Base-by-base conservation (phyloP, 2,329 filamentous ascomycete species). In the Xylariaceae sp. region DNA sequence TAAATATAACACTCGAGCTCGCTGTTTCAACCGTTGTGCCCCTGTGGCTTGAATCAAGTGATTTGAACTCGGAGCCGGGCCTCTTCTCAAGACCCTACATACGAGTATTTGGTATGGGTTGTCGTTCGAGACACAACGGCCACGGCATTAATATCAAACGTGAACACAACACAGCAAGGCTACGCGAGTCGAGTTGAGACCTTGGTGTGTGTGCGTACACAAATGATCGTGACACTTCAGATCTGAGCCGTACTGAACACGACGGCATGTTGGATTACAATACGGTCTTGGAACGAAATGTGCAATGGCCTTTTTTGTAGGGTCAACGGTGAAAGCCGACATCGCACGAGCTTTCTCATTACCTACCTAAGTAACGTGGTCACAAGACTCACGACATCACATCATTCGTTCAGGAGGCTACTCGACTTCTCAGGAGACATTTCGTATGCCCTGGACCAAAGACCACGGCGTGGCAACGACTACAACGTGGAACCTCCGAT, bases 1-100 rank as follows among this genome's bases (percentile, higher is more conserved):
- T 35, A 15, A 15, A 23, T 53, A 15, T 53, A 30, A 30, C 23
- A 39, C n/a, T 34, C 47, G 34, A n/a, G 50, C 35, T 45, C 49
- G 47, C 50, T 45, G 42, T 58, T 23, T 55, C 30, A 51, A 42
- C 34, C 18, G 17, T n/a, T 2, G 55, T 52, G 42, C 49, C 34
- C 51, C 51, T 51, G 42, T 55, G 51, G 54, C 51, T 59, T 58
- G 53, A 56, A 15, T 55, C 51, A 57, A 35, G 54, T 61, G 58
- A 57, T 55, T 39, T n/a, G 59, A 37, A 34, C 11, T 54, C 18
- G 47, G 37, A 13, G 5, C 39, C 42, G 8, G 30, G 15, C 15
- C 42, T 55, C 34, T n/a, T 45, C 2, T 18, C 42, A 39, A 35
- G 56, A 10, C 17, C n/a, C 37, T 2, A 23, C 17, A 35, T 18